Percentiles rank a stretch among this genome's conserved stretches.
phyloP scores from a whole-genome alignment of 208 protist genomes.

The Chromosphaera perkinsii region DNA sequence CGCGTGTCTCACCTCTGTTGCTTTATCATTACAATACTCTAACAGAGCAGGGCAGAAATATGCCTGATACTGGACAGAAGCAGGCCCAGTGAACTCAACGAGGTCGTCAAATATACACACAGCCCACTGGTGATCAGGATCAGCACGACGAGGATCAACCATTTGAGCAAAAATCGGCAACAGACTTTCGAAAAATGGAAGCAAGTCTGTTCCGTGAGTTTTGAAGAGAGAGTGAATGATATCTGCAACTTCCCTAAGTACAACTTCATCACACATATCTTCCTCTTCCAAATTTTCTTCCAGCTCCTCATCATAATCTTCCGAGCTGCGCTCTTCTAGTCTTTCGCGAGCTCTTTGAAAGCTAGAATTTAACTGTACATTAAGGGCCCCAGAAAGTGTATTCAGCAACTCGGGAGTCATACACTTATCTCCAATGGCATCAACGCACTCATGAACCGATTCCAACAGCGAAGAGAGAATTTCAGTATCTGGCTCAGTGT shows the following conservation, averaged over 20 bases:
- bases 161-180: conserved; percentile 12
- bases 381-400: not conserved
- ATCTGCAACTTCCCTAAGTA: conserved; percentile 29
- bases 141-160: conserved; percentile 17
- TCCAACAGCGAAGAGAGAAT: conserved; percentile 10
- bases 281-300: conserved; percentile 11
- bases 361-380: not conserved
- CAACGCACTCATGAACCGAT: not conserved
- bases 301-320: conserved; percentile 25
- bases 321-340: not conserved
- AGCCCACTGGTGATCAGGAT: conserved; percentile 35
- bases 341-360: not conserved
- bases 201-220: not conserved
- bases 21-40: conserved; percentile 29
- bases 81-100: conserved; percentile 40
- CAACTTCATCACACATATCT: conserved; percentile 12
- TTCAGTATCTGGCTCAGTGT: conserved; percentile 42
- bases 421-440: conserved; percentile 7
- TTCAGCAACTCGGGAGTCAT: not conserved
- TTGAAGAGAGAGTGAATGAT: conserved; percentile 40
- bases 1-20: conserved; percentile 56
- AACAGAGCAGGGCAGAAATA: conserved; percentile 16
- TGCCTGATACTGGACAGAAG: conserved; percentile 12
- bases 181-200: conserved; percentile 18
- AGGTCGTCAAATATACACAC: conserved; percentile 62